These are phyloP conservation scores for Ogataea glucozyma DNA, from an alignment of 805 yeast species.

Conservation along the genomic window DNA sequence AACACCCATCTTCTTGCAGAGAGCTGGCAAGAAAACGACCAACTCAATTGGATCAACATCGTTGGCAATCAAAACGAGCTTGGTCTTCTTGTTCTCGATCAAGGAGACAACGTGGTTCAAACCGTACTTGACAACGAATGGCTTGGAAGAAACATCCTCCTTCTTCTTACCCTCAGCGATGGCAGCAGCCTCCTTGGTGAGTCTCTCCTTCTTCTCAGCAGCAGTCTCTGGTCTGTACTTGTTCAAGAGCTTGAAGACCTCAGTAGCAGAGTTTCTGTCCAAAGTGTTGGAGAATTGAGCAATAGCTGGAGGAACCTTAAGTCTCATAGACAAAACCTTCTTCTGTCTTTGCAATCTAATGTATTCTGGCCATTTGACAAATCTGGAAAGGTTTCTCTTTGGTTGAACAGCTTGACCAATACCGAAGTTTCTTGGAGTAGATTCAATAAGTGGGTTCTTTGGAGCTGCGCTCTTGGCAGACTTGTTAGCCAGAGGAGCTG, in stretches of 20 bases:
- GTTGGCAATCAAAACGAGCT: constrained; percentile 92
- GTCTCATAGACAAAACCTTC: constrained; percentile 88
- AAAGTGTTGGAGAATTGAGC: constrained; percentile 91
- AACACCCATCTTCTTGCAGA: constrained; percentile 97
- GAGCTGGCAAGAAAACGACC: constrained; percentile 94
- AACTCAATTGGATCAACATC: constrained; percentile 98
- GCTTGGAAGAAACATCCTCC: constrained; percentile 94
- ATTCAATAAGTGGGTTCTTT: constrained; percentile 81
- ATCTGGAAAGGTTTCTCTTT: constrained; percentile 91
- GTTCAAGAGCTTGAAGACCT: constrained; percentile 93
- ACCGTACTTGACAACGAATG: constrained; percentile 94
- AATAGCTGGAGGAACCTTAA: constrained; percentile 97
- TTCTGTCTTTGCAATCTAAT: constrained; percentile 97
- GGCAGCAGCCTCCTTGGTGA: constrained; percentile 97
- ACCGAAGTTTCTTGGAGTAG: constrained; percentile 89
- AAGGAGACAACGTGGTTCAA: constrained; percentile 96
- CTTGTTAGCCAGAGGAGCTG: constrained; percentile 90
- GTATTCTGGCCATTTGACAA: constrained; percentile 97
- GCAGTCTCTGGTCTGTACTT: constrained; percentile 97
- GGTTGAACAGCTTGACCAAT: constrained; percentile 93
- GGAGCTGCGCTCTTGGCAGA: constrained; percentile 48
- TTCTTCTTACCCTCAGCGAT: constrained; percentile 96
- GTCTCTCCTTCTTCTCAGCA: constrained; percentile 96
- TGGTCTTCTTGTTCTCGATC: constrained; percentile 96
- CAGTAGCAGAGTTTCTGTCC: constrained; percentile 98